Percentiles rank a stretch among this genome's conserved stretches.
phyloP scores from a whole-genome alignment of 495 filamentous ascomycete species.

The Xylaria flabelliformis region DNA sequence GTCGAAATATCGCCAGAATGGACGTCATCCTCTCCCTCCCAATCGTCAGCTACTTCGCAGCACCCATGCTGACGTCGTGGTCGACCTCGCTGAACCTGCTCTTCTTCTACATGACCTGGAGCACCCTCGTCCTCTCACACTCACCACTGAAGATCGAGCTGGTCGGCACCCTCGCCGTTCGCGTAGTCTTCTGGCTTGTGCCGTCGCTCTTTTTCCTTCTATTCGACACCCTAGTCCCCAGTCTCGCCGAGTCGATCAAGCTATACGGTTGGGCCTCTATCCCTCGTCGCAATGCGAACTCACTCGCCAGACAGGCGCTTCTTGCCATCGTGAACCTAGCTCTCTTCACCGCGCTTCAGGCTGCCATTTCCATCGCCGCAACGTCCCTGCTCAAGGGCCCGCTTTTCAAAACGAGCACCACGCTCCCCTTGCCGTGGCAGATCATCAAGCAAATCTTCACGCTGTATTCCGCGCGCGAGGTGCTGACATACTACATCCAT shows the following conservation, averaged over 20 bases:
- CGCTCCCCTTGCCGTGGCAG: slow-evolving; percentile 55
- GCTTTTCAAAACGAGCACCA: slow-evolving; percentile 51
- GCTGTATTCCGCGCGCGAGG: slow-evolving; percentile 63
- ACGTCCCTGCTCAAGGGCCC: slow-evolving; percentile 40
- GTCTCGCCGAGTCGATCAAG: slow-evolving; percentile 70
- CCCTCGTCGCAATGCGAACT: slow-evolving; percentile 59
- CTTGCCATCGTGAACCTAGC: slow-evolving; percentile 71
- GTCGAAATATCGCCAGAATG: slow-evolving; percentile 46
- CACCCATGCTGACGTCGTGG: slow-evolving; percentile 62
- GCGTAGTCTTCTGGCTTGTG: slow-evolving; percentile 73
- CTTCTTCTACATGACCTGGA: slow-evolving; percentile 93
- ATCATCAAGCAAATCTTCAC: slow-evolving; percentile 69
- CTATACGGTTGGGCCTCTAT: slow-evolving; percentile 68
- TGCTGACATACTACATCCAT: slow-evolving; percentile 73
- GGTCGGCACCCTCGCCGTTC: slow-evolving; percentile 68
- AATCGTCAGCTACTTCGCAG: slow-evolving; percentile 68
- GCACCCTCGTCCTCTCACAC: slow-evolving; percentile 79
- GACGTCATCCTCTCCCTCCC: slow-evolving; percentile 74
- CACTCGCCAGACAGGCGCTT: slow-evolving; percentile 48
- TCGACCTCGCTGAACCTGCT: slow-evolving; percentile 82
- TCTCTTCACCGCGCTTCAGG: slow-evolving; percentile 63
- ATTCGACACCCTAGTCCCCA: slow-evolving; percentile 74
- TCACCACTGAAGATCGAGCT: slow-evolving; percentile 78
- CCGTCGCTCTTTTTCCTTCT: slow-evolving; percentile 76
- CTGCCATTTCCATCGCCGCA: slow-evolving; percentile 49